Evolutionary conservation across 2,329 filamentous ascomycete species (phyloP).

Genomic region (Scleromitrula shiraiana): DNA sequence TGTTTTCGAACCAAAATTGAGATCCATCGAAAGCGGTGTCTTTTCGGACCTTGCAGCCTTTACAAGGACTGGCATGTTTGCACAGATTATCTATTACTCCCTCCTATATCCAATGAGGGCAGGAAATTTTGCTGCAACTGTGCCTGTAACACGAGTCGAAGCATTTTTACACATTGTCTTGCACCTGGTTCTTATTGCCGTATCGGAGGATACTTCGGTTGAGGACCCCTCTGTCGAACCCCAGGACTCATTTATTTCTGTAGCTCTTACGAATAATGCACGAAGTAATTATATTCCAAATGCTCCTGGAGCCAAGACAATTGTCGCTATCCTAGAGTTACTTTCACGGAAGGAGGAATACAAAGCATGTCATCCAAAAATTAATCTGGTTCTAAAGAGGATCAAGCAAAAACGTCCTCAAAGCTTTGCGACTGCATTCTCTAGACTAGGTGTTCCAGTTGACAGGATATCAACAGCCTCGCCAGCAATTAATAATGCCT

Average conservation of each 20-base stretch:
- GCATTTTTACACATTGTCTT: constrained; percentile 86
- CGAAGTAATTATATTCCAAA: constrained; percentile 53
- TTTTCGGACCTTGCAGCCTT: constrained; percentile 73
- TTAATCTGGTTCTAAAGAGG: constrained; percentile 71
- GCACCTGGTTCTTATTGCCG: constrained; percentile 77
- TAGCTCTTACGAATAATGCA: constrained; percentile 57
- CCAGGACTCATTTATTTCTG: constrained; percentile 61
- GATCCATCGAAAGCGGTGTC: constrained; percentile 65
- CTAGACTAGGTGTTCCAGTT: constrained; percentile 55
- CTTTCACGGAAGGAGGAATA: constrained; percentile 63
- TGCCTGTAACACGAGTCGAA: constrained; percentile 78
- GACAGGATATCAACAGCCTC: constrained; percentile 77
- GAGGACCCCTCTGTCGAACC: constrained; percentile 42
- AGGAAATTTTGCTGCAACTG: constrained; percentile 58
- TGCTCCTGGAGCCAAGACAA: constrained; percentile 49
- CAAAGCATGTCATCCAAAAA: constrained; percentile 76
- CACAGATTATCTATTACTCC: constrained; percentile 82
- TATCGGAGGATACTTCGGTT: constrained; percentile 67
- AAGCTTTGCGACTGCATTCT: constrained; percentile 62
- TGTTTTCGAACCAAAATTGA: constrained; percentile 82
- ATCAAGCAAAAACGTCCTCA: constrained; percentile 76
- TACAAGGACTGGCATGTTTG: constrained; percentile 77
- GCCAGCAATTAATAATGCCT: constrained; percentile 55
- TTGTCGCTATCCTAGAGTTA: constrained; percentile 55
- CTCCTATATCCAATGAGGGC: constrained; percentile 72